Percentiles rank a stretch among this genome's conserved stretches.
Evolutionary conservation across 2,329 filamentous ascomycete genomes (phyloP).

Genomic region (Alternaria metachromatica): DNA sequence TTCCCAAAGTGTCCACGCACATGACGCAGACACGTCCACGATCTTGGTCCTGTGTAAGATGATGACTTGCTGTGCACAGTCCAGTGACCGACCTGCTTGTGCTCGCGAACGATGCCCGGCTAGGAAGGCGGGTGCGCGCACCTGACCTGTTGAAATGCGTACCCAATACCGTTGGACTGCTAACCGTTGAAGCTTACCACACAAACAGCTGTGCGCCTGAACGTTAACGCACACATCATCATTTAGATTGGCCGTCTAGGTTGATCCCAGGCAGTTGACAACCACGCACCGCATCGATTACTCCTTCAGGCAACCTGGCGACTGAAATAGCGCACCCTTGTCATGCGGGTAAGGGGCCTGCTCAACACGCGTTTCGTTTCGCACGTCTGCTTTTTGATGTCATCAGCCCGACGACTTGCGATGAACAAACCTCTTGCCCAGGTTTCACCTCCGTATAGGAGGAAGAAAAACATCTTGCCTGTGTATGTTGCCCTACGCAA

Average conservation of each 20-base stretch:
- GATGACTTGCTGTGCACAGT: slow-evolving; percentile 2
- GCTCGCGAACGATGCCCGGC: slow-evolving; percentile 3
- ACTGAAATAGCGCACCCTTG: not conserved
- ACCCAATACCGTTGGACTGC: not conserved
- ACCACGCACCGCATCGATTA: not conserved
- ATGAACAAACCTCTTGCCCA: not conserved
- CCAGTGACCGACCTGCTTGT: slow-evolving; percentile 3
- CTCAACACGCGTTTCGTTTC: slow-evolving; percentile 8
- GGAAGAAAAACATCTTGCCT: not conserved
- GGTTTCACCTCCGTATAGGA: not conserved
- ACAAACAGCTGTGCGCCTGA: not conserved
- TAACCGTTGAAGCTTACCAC: not conserved
- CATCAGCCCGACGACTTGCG: not conserved
- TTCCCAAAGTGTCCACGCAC: not conserved
- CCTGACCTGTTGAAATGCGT: not conserved
- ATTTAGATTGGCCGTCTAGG: not conserved
- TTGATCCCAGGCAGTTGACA: not conserved
- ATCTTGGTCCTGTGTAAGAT: not conserved
- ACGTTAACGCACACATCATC: not conserved
- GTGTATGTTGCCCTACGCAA: not conserved
- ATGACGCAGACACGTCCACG: not conserved
- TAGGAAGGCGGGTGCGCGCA: slow-evolving; percentile 1
- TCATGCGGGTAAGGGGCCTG: not conserved
- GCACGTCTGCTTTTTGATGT: not conserved
- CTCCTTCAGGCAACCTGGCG: not conserved